phyloP scores from a whole-genome alignment of 768 basidiomycete species.

The Lepiota brunneoincarnata region DNA sequence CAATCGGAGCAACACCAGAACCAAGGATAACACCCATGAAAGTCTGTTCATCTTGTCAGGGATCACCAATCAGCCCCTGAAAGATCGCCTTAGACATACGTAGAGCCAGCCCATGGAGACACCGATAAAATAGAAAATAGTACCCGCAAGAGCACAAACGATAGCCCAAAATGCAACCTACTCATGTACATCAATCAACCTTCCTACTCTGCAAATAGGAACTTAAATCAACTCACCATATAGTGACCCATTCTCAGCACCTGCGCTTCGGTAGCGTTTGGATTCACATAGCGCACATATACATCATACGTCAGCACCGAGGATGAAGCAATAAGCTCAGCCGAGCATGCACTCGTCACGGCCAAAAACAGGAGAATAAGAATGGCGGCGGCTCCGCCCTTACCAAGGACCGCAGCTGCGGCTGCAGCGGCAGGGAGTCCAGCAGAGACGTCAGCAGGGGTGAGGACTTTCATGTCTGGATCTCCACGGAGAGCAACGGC shows the following conservation, averaged over 20 bases:
- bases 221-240: conserved; percentile 39
- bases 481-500: conserved; percentile 76
- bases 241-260: conserved; percentile 67
- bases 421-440: conserved; percentile 86
- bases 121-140: conserved; percentile 88
- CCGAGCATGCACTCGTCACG: conserved; percentile 73
- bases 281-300: conserved; percentile 85
- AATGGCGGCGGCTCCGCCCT: conserved; percentile 75
- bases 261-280: conserved; percentile 71
- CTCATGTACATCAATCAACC: too few relatives aligned
- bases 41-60: conserved; percentile 39
- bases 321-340: conserved; percentile 91
- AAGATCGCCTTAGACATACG: conserved; percentile 39
- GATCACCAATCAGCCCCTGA: neutral
- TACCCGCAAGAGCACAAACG: conserved; percentile 78
- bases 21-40: conserved; percentile 90
- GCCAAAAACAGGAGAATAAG: conserved; percentile 84
- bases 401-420: conserved; percentile 76
- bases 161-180: conserved; percentile 71
- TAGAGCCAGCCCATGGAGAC: conserved; percentile 95
- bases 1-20: conserved; percentile 84
- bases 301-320: conserved; percentile 82
- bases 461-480: conserved; percentile 46
- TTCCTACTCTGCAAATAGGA: neutral
- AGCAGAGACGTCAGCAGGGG: conserved; percentile 73